A percentile compares a stretch with the other conserved stretches of the same genome.
Conservation (phyloP, 106 monocot genomes). For the Dendrobium nobile region DNA sequence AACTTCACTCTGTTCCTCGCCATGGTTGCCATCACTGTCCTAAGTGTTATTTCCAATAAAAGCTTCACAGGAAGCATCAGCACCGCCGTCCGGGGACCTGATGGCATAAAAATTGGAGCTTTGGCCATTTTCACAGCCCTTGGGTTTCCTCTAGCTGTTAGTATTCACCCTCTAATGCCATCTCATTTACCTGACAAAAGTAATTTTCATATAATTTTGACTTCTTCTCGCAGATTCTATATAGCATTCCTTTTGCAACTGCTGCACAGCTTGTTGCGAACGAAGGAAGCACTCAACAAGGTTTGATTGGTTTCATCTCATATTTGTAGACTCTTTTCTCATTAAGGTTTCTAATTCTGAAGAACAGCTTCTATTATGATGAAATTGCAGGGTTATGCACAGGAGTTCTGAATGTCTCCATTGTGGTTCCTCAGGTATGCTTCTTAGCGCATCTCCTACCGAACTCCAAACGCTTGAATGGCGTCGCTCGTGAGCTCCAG, state of each 20-base stretch:
- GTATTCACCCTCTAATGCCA: background rate
- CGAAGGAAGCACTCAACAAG: slow-evolving; percentile 41
- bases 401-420: too few relatives aligned
- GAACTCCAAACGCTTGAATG: too few relatives aligned
- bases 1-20: slow-evolving; percentile 43
- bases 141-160: slow-evolving; percentile 36
- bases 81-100: background rate
- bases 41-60: slow-evolving; percentile 18
- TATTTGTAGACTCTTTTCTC: background rate
- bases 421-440: too few relatives aligned
- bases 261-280: slow-evolving; percentile 34
- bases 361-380: too few relatives aligned
- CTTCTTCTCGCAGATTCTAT: slow-evolving; percentile 21
- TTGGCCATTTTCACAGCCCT: slow-evolving; percentile 31
- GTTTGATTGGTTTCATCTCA: slow-evolving; percentile 9
- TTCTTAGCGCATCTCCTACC: too few relatives aligned
- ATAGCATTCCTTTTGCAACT: slow-evolving; percentile 42
- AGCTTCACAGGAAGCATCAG: background rate
- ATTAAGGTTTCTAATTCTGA: background rate
- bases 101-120: slow-evolving; percentile 20
- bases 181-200: background rate
- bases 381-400: too few relatives aligned
- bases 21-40: slow-evolving; percentile 36
- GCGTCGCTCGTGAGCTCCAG: too few relatives aligned
- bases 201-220: background rate